Conservation (phyloP, 257 asterid species). For the Nicotiana tabacum region DNA sequence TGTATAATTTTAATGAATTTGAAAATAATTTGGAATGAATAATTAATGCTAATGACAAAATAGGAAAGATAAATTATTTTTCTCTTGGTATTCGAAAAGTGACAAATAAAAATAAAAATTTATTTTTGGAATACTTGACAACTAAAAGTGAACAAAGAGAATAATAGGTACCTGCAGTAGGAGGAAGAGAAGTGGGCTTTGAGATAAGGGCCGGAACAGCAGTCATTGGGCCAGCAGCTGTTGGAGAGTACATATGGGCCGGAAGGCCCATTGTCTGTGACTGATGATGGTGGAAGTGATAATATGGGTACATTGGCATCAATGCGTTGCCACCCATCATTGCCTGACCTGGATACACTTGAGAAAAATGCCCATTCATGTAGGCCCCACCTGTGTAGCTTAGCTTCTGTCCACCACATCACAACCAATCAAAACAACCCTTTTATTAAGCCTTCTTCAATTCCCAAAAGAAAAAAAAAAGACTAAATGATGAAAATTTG, state of each 20-base stretch:
- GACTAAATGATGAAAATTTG: background rate
- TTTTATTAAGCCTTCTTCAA: background rate
- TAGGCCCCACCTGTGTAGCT: conserved; percentile 74
- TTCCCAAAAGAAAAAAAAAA: background rate
- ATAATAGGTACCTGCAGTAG: conserved; percentile 47
- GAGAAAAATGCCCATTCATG: conserved; percentile 77
- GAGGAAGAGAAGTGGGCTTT: conserved; percentile 71
- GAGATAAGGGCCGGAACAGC: conserved; percentile 50
- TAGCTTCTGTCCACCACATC: conserved; percentile 38
- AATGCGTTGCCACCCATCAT: conserved; percentile 58
- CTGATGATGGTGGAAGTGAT: conserved; percentile 66
- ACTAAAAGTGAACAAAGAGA: too few relatives aligned
- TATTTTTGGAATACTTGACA: too few relatives aligned
- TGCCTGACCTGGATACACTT: conserved; percentile 59
- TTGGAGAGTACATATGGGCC: conserved; percentile 59
- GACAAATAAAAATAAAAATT: too few relatives aligned
- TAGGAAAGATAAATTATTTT: too few relatives aligned
- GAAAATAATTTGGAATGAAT: too few relatives aligned
- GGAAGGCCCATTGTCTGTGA: conserved; percentile 88
- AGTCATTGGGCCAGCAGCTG: conserved; percentile 46
- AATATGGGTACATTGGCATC: conserved; percentile 77
- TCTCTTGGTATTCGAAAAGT: too few relatives aligned
- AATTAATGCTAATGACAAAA: too few relatives aligned
- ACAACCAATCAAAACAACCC: background rate
- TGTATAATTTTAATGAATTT: too few relatives aligned